Evolutionary conservation across 768 basidiomycete species (phyloP).

Genomic region (Mycena floridula): DNA sequence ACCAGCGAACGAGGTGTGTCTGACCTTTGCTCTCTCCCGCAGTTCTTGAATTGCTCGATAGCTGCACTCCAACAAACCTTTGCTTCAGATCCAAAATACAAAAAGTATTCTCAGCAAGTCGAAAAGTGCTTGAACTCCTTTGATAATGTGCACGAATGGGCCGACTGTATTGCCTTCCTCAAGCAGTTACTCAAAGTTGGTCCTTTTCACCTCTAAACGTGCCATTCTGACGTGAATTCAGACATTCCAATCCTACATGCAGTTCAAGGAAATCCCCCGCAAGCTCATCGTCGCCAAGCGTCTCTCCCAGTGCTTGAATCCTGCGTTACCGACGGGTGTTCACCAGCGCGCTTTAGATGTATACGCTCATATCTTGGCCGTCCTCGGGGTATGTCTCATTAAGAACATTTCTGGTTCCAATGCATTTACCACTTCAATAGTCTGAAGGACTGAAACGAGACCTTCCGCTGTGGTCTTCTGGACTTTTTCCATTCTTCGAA

Average conservation of each 20-base stretch:
- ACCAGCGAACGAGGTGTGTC: conserved; percentile 47
- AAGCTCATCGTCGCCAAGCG: conserved; percentile 94
- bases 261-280: conserved; percentile 94
- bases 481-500: conserved; percentile 97
- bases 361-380: conserved; percentile 83
- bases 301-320: conserved; percentile 92
- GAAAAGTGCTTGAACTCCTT: conserved; percentile 92
- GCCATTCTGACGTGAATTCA: conserved; percentile 23
- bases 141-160: conserved; percentile 97
- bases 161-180: conserved; percentile 96
- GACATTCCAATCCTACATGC: conserved; percentile 90
- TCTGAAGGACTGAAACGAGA: conserved; percentile 83
- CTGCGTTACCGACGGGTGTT: conserved; percentile 94
- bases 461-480: conserved; percentile 89
- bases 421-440: conserved; percentile 31
- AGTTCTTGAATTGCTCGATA: conserved; percentile 13
- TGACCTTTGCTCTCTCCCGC: conserved; percentile 1
- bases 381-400: conserved; percentile 69
- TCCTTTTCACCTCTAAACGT: neutral
- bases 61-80: conserved; percentile 49
- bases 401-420: neutral
- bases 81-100: conserved; percentile 85
- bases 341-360: conserved; percentile 96
- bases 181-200: conserved; percentile 86
- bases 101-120: conserved; percentile 88